Conservation (phyloP, 2,329 filamentous ascomycete species). For the Boeremia exigua region DNA sequence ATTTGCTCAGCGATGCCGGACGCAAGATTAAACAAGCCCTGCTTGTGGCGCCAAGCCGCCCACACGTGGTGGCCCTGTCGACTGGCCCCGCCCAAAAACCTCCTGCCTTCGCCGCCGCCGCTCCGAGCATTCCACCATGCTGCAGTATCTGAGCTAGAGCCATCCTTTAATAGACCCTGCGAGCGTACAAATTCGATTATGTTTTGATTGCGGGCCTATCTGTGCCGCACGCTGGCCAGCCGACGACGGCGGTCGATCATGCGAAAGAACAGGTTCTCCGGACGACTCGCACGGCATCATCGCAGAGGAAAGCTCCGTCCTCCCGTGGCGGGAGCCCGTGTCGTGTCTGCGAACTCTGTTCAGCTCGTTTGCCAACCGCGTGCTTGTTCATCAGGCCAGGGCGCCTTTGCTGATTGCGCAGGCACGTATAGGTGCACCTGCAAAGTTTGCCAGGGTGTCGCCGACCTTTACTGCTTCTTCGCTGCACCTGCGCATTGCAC, state of each 20-base stretch:
- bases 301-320: conserved; percentile 5
- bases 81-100: conserved; percentile 9
- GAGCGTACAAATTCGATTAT: conserved; percentile 2
- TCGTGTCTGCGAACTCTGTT: conserved; percentile 8
- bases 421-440: conserved; percentile 5
- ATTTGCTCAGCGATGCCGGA: conserved; percentile 5
- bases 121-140: conserved; percentile 10
- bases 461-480: conserved; percentile 18
- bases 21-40: background rate
- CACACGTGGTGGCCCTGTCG: conserved; percentile 35
- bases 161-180: conserved; percentile 3
- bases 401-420: conserved; percentile 1
- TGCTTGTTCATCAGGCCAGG: background rate
- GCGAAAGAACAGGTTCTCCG: conserved; percentile 9
- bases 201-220: conserved; percentile 8
- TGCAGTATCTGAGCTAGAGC: conserved; percentile 8
- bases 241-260: conserved; percentile 19
- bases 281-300: conserved; percentile 5
- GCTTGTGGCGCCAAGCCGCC: conserved; percentile 7
- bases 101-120: conserved; percentile 10
- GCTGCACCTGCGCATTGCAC: conserved; percentile 21
- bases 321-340: conserved; percentile 21
- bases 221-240: background rate
- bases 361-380: background rate
- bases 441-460: conserved; percentile 19